These are phyloP conservation scores for Calonectria honghensis DNA, from an alignment of 2,329 filamentous ascomycete species.

Conservation along the genomic window DNA sequence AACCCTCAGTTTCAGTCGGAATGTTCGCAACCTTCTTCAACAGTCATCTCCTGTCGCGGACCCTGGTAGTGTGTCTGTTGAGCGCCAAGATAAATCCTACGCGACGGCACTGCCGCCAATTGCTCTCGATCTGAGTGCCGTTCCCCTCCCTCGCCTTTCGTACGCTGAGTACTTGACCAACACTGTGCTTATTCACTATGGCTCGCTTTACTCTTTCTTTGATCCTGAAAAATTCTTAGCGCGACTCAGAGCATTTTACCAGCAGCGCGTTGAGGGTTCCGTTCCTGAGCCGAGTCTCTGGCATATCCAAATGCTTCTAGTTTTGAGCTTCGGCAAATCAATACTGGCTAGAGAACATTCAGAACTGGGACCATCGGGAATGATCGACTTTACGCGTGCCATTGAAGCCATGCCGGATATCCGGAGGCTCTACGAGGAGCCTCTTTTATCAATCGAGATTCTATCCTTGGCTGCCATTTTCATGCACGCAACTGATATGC, in stretches of 20 bases:
- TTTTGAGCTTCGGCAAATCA: constrained; percentile 47
- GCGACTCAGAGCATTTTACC: constrained; percentile 41
- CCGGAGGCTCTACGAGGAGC: constrained; percentile 44
- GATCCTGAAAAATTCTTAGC: constrained; percentile 39
- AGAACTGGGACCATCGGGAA: constrained; percentile 46
- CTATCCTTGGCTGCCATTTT: constrained; percentile 45
- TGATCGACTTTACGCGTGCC: constrained; percentile 45
- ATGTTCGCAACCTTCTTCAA: constrained; percentile 48
- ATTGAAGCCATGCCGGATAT: constrained; percentile 48
- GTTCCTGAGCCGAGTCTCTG: constrained; percentile 37
- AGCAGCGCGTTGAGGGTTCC: constrained; percentile 13
- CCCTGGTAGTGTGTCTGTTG: constrained; percentile 41
- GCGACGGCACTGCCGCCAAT: constrained; percentile 41
- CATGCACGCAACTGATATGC: constrained; percentile 48
- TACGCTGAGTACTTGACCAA: constrained; percentile 48
- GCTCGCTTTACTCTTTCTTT: constrained; percentile 45
- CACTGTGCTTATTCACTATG: constrained; percentile 45
- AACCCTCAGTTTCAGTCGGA: constrained; percentile 47
- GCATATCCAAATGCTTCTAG: constrained; percentile 49
- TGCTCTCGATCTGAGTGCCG: constrained; percentile 39
- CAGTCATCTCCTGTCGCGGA: constrained; percentile 39
- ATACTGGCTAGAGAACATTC: constrained; percentile 48
- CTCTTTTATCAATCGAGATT: constrained; percentile 47
- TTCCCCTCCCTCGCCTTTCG: constrained; percentile 42
- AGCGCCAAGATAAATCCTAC: constrained; percentile 46